Percentiles rank a stretch among this genome's conserved stretches.
Conservation (phyloP, 148 eudicot species). For the Gaultheria prostrata region DNA sequence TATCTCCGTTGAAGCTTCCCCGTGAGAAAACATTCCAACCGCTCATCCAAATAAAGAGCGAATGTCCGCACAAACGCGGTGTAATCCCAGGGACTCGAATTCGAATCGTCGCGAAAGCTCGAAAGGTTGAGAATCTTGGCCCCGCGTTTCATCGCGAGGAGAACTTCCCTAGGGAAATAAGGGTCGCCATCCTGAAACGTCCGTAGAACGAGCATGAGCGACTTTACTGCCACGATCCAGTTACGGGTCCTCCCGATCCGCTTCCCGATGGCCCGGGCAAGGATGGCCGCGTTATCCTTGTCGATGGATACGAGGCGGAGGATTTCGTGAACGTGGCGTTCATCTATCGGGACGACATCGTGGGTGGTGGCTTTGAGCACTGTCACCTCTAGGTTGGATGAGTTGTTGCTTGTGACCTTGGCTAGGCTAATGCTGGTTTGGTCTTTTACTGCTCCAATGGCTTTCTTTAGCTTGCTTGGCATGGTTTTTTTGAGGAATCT, state of each 20-base stretch:
- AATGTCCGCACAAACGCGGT: slow-evolving; percentile 74
- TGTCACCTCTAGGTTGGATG: slow-evolving; percentile 58
- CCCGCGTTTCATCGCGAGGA: slow-evolving; percentile 79
- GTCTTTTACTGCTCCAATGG: slow-evolving; percentile 79
- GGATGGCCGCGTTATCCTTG: slow-evolving; percentile 50
- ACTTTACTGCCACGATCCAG: slow-evolving; percentile 81
- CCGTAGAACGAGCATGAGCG: slow-evolving; percentile 65
- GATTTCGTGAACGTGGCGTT: slow-evolving; percentile 46
- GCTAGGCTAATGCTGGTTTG: slow-evolving; percentile 93
- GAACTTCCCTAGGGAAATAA: slow-evolving; percentile 83
- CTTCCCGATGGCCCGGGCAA: slow-evolving; percentile 77
- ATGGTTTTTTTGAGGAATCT: slow-evolving; percentile 23
- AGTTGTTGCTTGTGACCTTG: slow-evolving; percentile 48
- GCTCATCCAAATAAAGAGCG: slow-evolving; percentile 76
- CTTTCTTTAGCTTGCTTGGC: slow-evolving; percentile 74
- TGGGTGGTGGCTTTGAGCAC: slow-evolving; percentile 84
- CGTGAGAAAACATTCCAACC: slow-evolving; percentile 79
- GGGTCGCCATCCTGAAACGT: slow-evolving; percentile 92
- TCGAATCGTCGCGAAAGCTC: slow-evolving; percentile 55
- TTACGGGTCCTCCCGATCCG: slow-evolving; percentile 73
- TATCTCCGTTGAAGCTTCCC: slow-evolving; percentile 75
- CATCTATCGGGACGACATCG: slow-evolving; percentile 55
- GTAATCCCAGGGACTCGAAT: slow-evolving; percentile 80
- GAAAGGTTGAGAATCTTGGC: slow-evolving; percentile 75
- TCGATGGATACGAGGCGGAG: slow-evolving; percentile 52